phyloP scores from a whole-genome alignment of 345 rosid genomes.

The Trapa bicornis region DNA sequence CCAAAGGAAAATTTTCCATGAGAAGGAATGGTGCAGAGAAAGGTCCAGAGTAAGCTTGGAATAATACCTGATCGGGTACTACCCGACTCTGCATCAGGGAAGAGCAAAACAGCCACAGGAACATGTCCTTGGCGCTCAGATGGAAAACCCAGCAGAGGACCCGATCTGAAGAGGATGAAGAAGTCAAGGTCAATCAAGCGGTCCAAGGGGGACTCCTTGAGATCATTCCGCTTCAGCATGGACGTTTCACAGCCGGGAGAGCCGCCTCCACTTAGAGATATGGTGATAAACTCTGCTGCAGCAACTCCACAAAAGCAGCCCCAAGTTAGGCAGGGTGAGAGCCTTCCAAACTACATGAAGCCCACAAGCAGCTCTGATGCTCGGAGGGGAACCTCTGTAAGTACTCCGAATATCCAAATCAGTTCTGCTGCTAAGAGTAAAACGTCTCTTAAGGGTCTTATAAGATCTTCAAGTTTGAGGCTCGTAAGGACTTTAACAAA shows the following conservation, averaged over 20 bases:
- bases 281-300: slow-evolving; percentile 8
- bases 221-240: slow-evolving; percentile 21
- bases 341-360: slow-evolving; percentile 79
- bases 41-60: too few relatives aligned
- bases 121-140: too few relatives aligned
- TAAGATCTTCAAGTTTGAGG: slow-evolving; percentile 41
- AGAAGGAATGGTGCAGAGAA: too few relatives aligned
- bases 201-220: slow-evolving; percentile 25
- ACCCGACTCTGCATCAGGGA: too few relatives aligned
- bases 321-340: slow-evolving; percentile 14
- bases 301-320: slow-evolving; percentile 27
- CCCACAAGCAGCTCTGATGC: slow-evolving; percentile 78
- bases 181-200: slow-evolving; percentile 47
- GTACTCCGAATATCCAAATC: slow-evolving; percentile 17
- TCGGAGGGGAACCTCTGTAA: slow-evolving; percentile 45
- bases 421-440: slow-evolving; percentile 3
- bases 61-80: too few relatives aligned
- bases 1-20: too few relatives aligned
- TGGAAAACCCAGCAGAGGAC: slow-evolving; percentile 14
- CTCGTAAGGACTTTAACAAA: slow-evolving; percentile 46
- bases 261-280: slow-evolving; percentile 21
- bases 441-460: slow-evolving; percentile 19
- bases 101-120: too few relatives aligned
- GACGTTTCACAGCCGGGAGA: slow-evolving; percentile 37
- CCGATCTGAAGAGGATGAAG: slow-evolving; percentile 73